phyloP scores from a whole-genome alignment of 148 eudicot genomes.

The Chenopodium suecicum region DNA sequence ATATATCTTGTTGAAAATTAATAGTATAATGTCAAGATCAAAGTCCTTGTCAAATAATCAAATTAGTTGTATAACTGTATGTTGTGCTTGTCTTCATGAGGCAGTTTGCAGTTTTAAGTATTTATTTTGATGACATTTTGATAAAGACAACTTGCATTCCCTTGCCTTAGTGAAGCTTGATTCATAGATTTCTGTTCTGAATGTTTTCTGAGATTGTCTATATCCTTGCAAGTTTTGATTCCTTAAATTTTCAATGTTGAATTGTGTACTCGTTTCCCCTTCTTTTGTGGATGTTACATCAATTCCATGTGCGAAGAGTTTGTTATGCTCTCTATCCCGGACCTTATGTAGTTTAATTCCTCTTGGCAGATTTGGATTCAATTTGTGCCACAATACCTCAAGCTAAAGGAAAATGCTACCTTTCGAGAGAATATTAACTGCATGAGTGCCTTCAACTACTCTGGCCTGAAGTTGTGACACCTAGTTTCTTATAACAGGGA shows the following conservation, averaged over 20 bases:
- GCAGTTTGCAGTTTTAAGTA: background rate
- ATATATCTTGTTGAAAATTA: background rate
- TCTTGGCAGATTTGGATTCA: slow-evolving; percentile 13
- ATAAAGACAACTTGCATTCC: background rate
- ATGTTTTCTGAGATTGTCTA: background rate
- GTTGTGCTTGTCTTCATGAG: background rate
- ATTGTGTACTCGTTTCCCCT: background rate
- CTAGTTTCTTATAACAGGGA: slow-evolving; percentile 8
- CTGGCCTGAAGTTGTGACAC: background rate
- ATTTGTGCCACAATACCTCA: background rate
- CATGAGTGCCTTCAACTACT: background rate
- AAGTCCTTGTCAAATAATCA: too few relatives aligned
- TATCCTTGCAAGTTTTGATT: background rate
- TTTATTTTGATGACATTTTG: background rate
- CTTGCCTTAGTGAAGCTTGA: background rate
- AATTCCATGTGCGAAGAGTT: background rate
- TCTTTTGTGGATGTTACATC: background rate
- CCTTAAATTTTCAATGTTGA: background rate
- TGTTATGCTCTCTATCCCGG: background rate
- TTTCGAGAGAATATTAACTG: slow-evolving; percentile 1
- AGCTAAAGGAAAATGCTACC: slow-evolving; percentile 20
- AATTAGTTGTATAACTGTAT: background rate
- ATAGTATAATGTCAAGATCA: too few relatives aligned
- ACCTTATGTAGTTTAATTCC: background rate
- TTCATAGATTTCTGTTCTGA: background rate